phyloP scores from a whole-genome alignment of 2,329 filamentous ascomycete species.

The Ceratocystis alfenasii region DNA sequence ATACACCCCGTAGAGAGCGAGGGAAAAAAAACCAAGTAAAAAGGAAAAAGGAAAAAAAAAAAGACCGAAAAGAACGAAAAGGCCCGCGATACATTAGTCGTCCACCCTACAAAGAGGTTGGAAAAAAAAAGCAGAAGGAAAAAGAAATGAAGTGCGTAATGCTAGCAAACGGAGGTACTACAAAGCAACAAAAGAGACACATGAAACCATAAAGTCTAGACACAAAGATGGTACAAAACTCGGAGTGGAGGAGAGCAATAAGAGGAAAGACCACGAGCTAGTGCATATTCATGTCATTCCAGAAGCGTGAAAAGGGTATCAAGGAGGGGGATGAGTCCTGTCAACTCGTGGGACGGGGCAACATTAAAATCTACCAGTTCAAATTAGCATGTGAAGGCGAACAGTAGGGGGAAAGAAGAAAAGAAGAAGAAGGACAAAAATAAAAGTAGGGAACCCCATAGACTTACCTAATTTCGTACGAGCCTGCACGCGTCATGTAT shows the following conservation, averaged over 20 bases:
- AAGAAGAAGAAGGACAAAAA: no score
- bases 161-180: conserved; percentile 9
- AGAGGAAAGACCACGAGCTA: conserved; percentile 2
- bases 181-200: conserved; percentile 8
- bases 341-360: conserved; percentile 7
- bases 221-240: background rate
- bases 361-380: conserved; percentile 29
- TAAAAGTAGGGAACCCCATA: no score
- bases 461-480: conserved; percentile 81
- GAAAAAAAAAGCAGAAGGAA: background rate
- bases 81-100: background rate
- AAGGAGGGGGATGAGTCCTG: conserved; percentile 17
- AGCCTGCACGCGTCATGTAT: conserved; percentile 96
- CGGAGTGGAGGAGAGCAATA: no score
- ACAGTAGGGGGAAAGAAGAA: no score
- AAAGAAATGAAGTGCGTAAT: conserved; percentile 8
- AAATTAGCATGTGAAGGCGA: conserved; percentile 21
- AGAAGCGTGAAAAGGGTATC: conserved; percentile 22
- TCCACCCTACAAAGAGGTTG: background rate
- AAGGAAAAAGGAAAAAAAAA: background rate
- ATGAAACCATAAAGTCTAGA: conserved; percentile 16
- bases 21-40: background rate
- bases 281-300: background rate
- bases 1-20: background rate
- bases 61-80: background rate